Conservation (phyloP, 169 alveolate species). For the Cryptosporidium ubiquitum region DNA sequence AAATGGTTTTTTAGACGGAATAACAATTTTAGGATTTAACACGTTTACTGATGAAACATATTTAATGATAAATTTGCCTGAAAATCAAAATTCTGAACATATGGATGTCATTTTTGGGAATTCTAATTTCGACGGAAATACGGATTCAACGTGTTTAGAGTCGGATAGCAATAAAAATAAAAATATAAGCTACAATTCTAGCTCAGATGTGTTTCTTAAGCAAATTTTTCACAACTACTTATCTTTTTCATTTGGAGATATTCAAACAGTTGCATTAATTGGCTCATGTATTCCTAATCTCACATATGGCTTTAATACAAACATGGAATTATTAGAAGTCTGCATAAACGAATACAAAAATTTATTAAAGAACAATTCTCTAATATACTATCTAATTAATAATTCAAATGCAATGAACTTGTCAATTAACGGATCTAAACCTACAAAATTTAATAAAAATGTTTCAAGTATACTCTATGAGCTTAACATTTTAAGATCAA, state of each 20-base stretch:
- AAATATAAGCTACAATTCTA: neutral
- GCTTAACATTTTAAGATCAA: conserved; percentile 23
- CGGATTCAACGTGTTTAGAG: neutral
- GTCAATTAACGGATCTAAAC: neutral
- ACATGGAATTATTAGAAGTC: neutral
- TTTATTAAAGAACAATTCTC: conserved; percentile 11
- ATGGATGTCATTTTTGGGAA: neutral
- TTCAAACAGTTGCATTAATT: conserved; percentile 54
- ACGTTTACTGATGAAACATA: neutral
- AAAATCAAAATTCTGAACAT: neutral
- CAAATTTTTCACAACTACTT: conserved; percentile 12
- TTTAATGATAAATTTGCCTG: neutral
- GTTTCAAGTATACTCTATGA: conserved; percentile 15
- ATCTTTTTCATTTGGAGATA: conserved; percentile 51
- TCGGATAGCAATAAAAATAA: neutral
- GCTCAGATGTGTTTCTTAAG: neutral
- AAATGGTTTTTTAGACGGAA: conserved; percentile 58
- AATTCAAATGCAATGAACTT: neutral
- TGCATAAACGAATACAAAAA: conserved; percentile 41
- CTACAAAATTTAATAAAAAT: neutral
- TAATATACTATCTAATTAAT: conserved; percentile 9
- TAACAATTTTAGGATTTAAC: conserved; percentile 26
- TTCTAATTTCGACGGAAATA: neutral
- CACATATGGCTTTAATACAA: neutral
- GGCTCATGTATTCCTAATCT: conserved; percentile 11